Base-by-base conservation (phyloP, 345 rosid species). In the Brassica incana region DNA sequence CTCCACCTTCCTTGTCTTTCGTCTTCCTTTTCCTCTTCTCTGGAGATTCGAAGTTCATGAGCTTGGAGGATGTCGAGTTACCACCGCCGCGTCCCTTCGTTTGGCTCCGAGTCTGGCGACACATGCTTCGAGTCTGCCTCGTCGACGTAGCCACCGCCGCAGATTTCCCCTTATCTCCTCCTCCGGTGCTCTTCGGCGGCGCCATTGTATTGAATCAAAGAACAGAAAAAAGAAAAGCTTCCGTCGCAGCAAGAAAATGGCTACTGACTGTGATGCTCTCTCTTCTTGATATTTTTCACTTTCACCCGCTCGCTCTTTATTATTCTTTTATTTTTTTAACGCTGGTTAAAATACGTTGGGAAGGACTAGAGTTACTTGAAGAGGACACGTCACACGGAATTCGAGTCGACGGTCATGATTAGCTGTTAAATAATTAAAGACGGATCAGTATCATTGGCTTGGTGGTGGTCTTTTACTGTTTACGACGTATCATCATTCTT, bases 51-150 rank as follows among this genome's bases (percentile, higher is more conserved):
- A 74, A 25, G 5, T 18, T 35, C 50, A 80, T 2, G 25, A 15
- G 67, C 75, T 80, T 69, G 16, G 83, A 67, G 1, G 64, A 33
- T 33, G 74, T 32, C n/a, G 66, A 36, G 1, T 48, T 48, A 48
- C 56, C 56, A 8, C 27, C 62, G 3, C 38, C 38, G 66, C 38
- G 18, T 62, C 9, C 38, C 23, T 63, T 40, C 32, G 67, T 64
- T 64, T 64, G 11, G 32, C 74, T 79, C 20, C 83, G 66, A 36
- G 75, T 74, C 33, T 2, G 18, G 0, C 75, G 75, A 62, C 0
- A 10, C 82, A 79, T 74, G 66, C 78, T 80, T 36, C 75, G 78
- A 33, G 71, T 63, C 67, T 62, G 8, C 14, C 75, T 69, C 0
- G 43, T 7, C 10, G 82, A 33, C 14, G 74, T 14, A 18, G 64